A percentile compares a stretch with the other conserved stretches of the same genome.
phyloP scores from a whole-genome alignment of 2,329 filamentous ascomycete genomes.

The Rachicladosporium sp. region DNA sequence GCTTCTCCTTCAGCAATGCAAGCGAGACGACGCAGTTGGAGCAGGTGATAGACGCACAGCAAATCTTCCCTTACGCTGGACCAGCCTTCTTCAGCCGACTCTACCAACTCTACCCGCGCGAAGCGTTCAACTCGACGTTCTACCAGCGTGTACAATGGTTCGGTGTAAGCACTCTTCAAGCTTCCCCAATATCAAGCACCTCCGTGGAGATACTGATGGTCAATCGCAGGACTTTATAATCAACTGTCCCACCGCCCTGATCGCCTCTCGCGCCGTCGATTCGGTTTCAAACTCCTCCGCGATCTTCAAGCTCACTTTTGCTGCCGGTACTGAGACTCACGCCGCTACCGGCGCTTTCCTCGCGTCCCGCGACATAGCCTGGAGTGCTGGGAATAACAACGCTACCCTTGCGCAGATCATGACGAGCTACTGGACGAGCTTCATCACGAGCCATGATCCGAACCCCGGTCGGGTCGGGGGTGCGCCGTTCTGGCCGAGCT shows the following conservation, averaged over 20 bases:
- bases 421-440: conserved; percentile 22
- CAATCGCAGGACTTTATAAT: conserved; percentile 12
- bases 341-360: conserved; percentile 17
- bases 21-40: neutral
- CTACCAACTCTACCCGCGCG: conserved; percentile 24
- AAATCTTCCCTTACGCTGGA: conserved; percentile 10
- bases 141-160: no score
- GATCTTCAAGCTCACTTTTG: conserved; percentile 24
- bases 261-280: conserved; percentile 13
- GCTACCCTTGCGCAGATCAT: conserved; percentile 21
- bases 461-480: conserved; percentile 9
- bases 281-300: conserved; percentile 6
- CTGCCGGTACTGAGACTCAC: conserved; percentile 23
- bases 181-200: no score
- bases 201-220: no score
- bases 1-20: conserved; percentile 25
- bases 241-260: conserved; percentile 25
- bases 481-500: no score
- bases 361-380: neutral
- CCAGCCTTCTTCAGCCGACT: conserved; percentile 27
- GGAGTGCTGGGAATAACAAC: conserved; percentile 9
- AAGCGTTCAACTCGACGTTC: no score
- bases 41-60: no score
- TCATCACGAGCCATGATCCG: conserved; percentile 22
- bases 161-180: no score